Base-by-base conservation (phyloP, 805 yeast species). In the Clavispora phyllophila region DNA sequence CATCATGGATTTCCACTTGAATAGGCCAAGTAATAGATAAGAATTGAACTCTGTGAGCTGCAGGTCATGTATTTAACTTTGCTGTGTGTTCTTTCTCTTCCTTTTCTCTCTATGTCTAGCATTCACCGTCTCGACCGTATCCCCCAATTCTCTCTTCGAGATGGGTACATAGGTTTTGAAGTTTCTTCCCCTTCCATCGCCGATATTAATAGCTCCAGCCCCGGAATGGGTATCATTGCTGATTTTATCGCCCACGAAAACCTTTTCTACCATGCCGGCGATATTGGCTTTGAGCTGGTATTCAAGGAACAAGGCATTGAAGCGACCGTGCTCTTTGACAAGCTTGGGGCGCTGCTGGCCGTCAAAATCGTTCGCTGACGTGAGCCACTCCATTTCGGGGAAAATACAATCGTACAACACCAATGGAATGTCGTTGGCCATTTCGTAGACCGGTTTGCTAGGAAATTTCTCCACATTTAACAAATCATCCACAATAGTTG, bases 391-490 rank as follows among this genome's bases (percentile, higher is more conserved):
- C 64, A 89, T 72, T 2, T 73, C 74, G 7, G 80, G 79, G 57
- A 78, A 93, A 12, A 75, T 78, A 62, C 98, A 91, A 56, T 91
- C 95, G 58, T 84, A 89, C 32, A 93, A 65, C 3, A 91, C 82
- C 51, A 93, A 68, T 1, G 99, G 99, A 6, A 84, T 66, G 50
- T 91, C 98, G 56, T 84, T 77, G 0, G 96, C 98, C 87, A 91
- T 87, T 33, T 81, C 89, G 57, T 84, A 93, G 3, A 74, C 65
- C 1, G 99, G 99, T 49, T 82, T 80, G 24, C 78, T 64, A 0
- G 95, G 87, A 39, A 64, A 68, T 31, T 62, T 66, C 4, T 68
- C 70, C 1, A 78, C 65, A 53, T 91, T 75, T 35, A 90, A 60
- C 45, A 93, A 65, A 2, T 78, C 73, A 10, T 62, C 60, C 1